phyloP scores from a whole-genome alignment of 768 basidiomycete species.

The Leucocoprinus leucothites region DNA sequence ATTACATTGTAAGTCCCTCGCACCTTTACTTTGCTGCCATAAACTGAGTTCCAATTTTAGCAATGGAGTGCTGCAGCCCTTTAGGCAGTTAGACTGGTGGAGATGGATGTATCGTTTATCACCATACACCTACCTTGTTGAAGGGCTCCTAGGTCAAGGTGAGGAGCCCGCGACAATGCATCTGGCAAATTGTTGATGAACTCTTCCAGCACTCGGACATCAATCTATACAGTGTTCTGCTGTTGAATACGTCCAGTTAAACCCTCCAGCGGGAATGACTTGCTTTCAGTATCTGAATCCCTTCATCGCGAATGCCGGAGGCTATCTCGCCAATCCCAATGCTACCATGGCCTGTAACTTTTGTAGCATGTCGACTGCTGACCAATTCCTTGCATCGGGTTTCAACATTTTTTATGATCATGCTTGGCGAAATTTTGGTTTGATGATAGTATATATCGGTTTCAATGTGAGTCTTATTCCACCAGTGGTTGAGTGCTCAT shows the following conservation, averaged over 20 bases:
- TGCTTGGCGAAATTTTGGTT: constrained; percentile 52
- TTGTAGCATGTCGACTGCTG: constrained; percentile 58
- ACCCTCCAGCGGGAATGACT: constrained; percentile 49
- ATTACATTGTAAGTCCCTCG: constrained; percentile 47
- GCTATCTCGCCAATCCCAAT: constrained; percentile 54
- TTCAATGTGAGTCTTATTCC: constrained; percentile 44
- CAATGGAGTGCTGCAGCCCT: constrained; percentile 68
- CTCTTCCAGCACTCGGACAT: constrained; percentile 34
- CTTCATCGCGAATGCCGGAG: constrained; percentile 49
- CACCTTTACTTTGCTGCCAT: neutral
- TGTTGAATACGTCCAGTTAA: constrained; percentile 49
- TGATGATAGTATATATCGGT: constrained; percentile 43
- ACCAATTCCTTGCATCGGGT: constrained; percentile 46
- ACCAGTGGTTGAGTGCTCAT: neutral
- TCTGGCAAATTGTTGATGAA: neutral
- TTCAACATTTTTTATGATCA: constrained; percentile 59
- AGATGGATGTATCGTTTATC: constrained; percentile 44
- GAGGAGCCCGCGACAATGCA: neutral
- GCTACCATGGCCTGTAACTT: constrained; percentile 53
- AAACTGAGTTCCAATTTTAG: constrained; percentile 22
- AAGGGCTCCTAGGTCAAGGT: constrained; percentile 47
- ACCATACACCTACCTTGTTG: constrained; percentile 49
- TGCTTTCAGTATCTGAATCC: constrained; percentile 50
- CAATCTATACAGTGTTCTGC: constrained; percentile 44
- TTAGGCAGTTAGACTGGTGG: constrained; percentile 63